Evolutionary conservation across 2,329 filamentous ascomycete species (phyloP), one percentile per base, ranked within the genome.

Genomic region (Fusarium algeriense): DNA sequence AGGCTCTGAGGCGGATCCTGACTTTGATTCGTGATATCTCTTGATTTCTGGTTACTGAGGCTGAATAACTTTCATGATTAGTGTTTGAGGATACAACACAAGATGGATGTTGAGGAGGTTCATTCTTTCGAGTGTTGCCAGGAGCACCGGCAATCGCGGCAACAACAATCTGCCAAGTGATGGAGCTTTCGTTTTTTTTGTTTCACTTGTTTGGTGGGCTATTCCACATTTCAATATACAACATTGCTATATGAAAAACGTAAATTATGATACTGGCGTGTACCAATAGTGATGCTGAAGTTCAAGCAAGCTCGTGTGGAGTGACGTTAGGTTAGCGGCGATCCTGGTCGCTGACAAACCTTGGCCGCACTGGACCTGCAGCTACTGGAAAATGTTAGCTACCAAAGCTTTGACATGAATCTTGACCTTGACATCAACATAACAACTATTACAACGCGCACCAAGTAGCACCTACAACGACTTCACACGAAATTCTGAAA

Each of bases 311-410:
- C 65, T 68, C 46, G 37, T 57, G 49, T 63, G 50, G 44, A 58
- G 57, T 68, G 57, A 53, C 35, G 45, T 68, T 48, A 30, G 40
- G 28, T 62, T 52, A 38, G 30, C n/a, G 41, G 64, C 44, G 43
- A 66, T 62, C 53, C 55, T 23, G n/a, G 55, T 44, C 56, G 69
- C 69, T 73, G 69, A 71, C 69, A 73, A 71, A 71, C 65, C 60
- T 58, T 48, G 30, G 58, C 44, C 28, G 35, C 40, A 65, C 49
- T 40, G 53, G 52, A 57, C 28, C 57, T 71, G 44, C 44, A 73
- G 69, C 55, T 55, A 19, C 60, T 70, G 53, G 69, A 72, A 69
- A 64, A 62, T 72, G 66, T 46, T 63, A 58, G 52, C 56, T 23
- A 19, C 58, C 35, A 7, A 53, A 59, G 53, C 64, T 64, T 52